A percentile compares a stretch with the other conserved stretches of the same genome.
Evolutionary conservation across 2,329 filamentous ascomycete genomes (phyloP).

Genomic region (Penicillium sp.): DNA sequence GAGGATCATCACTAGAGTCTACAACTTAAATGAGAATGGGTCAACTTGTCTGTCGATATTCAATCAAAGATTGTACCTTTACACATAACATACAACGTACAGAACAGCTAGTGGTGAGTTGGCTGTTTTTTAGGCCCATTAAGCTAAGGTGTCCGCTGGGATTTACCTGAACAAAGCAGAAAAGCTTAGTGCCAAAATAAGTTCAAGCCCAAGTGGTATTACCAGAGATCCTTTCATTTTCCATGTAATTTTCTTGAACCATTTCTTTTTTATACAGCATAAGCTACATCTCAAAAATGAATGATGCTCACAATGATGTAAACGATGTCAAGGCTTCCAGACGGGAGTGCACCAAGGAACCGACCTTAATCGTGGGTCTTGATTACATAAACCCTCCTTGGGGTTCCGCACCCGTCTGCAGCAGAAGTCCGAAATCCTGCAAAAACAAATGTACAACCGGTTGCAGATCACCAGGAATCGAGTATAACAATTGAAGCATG

Average conservation of each 20-base stretch:
- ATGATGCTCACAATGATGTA: slow-evolving; percentile 32
- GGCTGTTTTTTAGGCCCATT: not conserved
- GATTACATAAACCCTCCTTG: slow-evolving; percentile 19
- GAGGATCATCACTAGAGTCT: not conserved
- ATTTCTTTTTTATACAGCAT: not conserved
- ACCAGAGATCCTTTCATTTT: too few relatives aligned
- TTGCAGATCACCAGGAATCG: not conserved
- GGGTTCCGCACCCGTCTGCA: not conserved
- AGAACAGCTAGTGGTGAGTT: slow-evolving; percentile 1
- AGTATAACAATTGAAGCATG: too few relatives aligned
- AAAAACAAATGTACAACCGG: not conserved
- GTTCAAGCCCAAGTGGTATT: not conserved
- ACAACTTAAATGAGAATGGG: not conserved
- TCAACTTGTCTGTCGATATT: not conserved
- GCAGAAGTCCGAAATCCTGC: not conserved
- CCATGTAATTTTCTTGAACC: not conserved
- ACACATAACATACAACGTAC: not conserved
- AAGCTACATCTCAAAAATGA: slow-evolving; percentile 6
- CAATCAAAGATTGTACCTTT: not conserved
- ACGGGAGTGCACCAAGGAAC: slow-evolving; percentile 20
- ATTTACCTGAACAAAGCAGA: not conserved
- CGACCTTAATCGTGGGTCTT: slow-evolving; percentile 4
- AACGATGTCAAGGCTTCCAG: slow-evolving; percentile 10
- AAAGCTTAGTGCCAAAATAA: not conserved
- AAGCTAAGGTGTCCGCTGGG: not conserved